Base-by-base conservation (phyloP, 352 stramenopile genomes). In the Thalassiosira livingstoniorum region DNA sequence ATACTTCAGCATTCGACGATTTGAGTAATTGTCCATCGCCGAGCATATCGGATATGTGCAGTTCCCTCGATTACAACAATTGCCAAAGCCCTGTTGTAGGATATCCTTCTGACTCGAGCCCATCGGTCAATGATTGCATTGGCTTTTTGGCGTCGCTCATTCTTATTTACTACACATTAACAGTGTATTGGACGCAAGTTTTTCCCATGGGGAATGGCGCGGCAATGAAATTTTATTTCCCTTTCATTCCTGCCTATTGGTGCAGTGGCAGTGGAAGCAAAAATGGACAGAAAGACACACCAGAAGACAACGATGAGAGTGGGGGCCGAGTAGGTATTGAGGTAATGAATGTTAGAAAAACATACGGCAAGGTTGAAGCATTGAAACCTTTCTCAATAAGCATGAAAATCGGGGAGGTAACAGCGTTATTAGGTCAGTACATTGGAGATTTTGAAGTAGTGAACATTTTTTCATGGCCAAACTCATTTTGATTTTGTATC, bases 351-450 rank as follows among this genome's bases (percentile, higher is more conserved):
- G 66, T 89, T 7, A 71, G 34, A 25, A 91, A 90, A 66, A 66
- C 18, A 35, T 90, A 88, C 72, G 87, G 87, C 11, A 88, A 79
- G 23, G 67, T 89, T n/a, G 62, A 89, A 13, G 87, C 87, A n/a
- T 31, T 92, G 0, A 86, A 90, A 65, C 63, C 64, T 27, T 78
- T 91, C 23, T 80, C 66, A 23, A 51, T 91, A 23, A 78, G 65
- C 31, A 82, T 91, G 71, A 73, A 71, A 27, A n/a, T 54, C 18
- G 84, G 83, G 4, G 75, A 90, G 61, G 76, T 91, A 2, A 90
- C 80, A 32, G 96, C 95, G 1, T 97, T 97, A 71, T 87, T 83
- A 43, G 76, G 68, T 35, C 35, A n/a, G n/a, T n/a, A n/a, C n/a
- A n/a, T n/a, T n/a, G n/a, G n/a, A n/a, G n/a, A n/a, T n/a, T n/a